Base-by-base conservation (phyloP, 257 asterid genomes). In the Petrea volubilis region DNA sequence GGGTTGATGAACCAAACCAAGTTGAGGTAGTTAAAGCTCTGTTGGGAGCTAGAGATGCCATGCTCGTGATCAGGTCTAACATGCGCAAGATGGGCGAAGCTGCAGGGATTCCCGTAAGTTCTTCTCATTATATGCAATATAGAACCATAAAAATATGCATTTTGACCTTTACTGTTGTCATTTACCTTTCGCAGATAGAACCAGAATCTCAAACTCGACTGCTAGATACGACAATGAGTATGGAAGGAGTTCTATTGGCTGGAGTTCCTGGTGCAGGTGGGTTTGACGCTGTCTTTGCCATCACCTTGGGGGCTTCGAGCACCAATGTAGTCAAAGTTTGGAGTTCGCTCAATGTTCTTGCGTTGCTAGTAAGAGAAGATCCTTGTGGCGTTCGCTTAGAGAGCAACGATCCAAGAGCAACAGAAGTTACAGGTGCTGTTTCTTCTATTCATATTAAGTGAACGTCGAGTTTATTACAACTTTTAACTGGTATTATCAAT, bases 191-290 rank as follows among this genome's bases (percentile, higher is more conserved):
- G 80, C 91, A 91, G 97, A 94, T 91, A 57, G 98, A 94, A 76
- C 98, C 99, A 15, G 94, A 88, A 83, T 88, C 89, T 57, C 98
- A 95, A 80, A 88, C 97, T 57, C 85, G 58, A 72, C 84, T 95
- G 27, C 80, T 92, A 12, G 94, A 95, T 70, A 68, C 90, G 56
- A 92, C 98, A 5, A 88, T 95, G 96, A 83, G 79, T 23, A 79
- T 65, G 67, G 92, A 90, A 80, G 99, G 99, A 64, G 98, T 90
- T 67, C 33, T 92, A 33, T 60, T 95, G 74, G 96, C 92, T 27
- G 99, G 98, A 50, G 97, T 95, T 80, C 99, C 98, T 21, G 99
- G 98, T 52, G 99, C 96, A 11, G 99, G 99, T 70, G 99, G 99
- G 11, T 95, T 92, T 57, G 99, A 90, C 59, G 99, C 98, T 0